These are phyloP conservation scores for Tylopilus rubrobrunneus DNA, from an alignment of 768 basidiomycete species.

Conservation along the genomic window DNA sequence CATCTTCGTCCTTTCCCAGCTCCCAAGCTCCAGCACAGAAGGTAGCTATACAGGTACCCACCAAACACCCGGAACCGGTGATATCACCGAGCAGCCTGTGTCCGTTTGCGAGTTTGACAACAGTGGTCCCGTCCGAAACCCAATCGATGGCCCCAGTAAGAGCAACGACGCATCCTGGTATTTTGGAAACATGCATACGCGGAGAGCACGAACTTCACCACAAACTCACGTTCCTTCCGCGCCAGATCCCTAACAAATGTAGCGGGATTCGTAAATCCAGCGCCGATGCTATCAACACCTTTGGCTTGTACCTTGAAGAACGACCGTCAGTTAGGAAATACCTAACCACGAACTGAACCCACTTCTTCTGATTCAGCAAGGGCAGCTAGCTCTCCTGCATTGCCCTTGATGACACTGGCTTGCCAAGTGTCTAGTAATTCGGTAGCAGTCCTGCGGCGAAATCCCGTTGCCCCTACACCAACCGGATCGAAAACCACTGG, in stretches of 20 bases:
- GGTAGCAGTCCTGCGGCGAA: slow-evolving; percentile 52
- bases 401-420: slow-evolving; percentile 90
- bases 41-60: slow-evolving; percentile 71
- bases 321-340: background rate
- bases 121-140: slow-evolving; percentile 72
- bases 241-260: slow-evolving; percentile 68
- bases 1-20: slow-evolving; percentile 27
- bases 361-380: slow-evolving; percentile 77
- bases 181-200: background rate
- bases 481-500: slow-evolving; percentile 91
- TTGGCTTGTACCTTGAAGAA: slow-evolving; percentile 56
- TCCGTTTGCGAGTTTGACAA: slow-evolving; percentile 74
- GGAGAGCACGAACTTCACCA: background rate
- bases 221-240: slow-evolving; percentile 61
- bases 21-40: slow-evolving; percentile 69
- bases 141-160: slow-evolving; percentile 81
- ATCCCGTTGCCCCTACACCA: slow-evolving; percentile 78
- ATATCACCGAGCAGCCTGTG: slow-evolving; percentile 69
- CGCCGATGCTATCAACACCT: slow-evolving; percentile 84
- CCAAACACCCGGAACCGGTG: slow-evolving; percentile 88
- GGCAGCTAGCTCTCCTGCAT: slow-evolving; percentile 83
- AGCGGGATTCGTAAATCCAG: slow-evolving; percentile 72
- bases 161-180: slow-evolving; percentile 70
- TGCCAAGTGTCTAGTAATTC: slow-evolving; percentile 78
- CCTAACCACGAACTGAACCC: background rate